Conservation (phyloP, 495 filamentous ascomycete genomes). For the Beverwykella pulmonaria region DNA sequence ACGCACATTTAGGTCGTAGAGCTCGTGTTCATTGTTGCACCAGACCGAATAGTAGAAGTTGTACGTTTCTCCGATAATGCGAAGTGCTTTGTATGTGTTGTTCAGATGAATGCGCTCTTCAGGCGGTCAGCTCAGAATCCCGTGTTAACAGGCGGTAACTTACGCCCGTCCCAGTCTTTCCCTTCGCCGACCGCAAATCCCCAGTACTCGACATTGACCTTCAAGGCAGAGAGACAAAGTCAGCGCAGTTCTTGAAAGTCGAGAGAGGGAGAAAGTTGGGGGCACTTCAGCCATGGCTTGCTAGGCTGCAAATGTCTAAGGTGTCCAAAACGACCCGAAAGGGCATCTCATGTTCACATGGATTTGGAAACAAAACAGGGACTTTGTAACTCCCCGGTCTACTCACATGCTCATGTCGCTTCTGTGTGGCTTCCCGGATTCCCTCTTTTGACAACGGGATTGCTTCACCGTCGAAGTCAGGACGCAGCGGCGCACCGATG, state of each 20-base stretch:
- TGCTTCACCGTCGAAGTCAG: constrained; percentile 38
- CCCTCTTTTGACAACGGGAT: constrained; percentile 39
- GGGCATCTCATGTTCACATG: too few species aligned
- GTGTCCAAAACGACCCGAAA: too few species aligned
- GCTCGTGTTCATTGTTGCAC: constrained; percentile 42
- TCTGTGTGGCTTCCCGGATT: constrained; percentile 31
- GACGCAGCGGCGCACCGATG: constrained; percentile 45
- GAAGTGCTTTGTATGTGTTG: constrained; percentile 45
- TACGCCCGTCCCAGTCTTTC: constrained; percentile 25
- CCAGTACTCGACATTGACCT: constrained; percentile 47
- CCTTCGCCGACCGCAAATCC: constrained; percentile 44
- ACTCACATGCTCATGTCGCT: constrained; percentile 54
- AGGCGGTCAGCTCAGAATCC: background rate
- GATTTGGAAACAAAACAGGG: too few species aligned
- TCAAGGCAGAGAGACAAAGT: too few species aligned
- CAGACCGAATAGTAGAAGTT: constrained; percentile 40
- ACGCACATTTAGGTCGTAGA: constrained; percentile 41
- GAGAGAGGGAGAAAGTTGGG: too few species aligned
- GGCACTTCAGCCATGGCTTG: too few species aligned
- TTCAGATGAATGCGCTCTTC: constrained; percentile 31
- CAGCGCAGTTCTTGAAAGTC: too few species aligned
- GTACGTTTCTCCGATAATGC: constrained; percentile 35
- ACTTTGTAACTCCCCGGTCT: too few species aligned
- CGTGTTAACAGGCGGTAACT: background rate
- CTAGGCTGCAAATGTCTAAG: too few species aligned